phyloP scores from a whole-genome alignment of 306 rosid species.

The Prunus mume region DNA sequence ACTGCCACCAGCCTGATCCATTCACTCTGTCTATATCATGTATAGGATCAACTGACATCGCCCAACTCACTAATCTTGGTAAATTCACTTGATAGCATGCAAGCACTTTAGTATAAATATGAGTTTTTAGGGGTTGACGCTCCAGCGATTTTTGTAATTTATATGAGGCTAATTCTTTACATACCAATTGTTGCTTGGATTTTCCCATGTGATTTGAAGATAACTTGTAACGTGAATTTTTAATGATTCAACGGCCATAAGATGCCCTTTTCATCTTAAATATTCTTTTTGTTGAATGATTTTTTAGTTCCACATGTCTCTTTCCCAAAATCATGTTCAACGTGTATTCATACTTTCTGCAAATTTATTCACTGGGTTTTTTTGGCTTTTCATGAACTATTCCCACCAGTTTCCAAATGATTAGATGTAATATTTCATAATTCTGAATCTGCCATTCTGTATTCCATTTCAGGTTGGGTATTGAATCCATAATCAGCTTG shows the following conservation, averaged over 20 bases:
- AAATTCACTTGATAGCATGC: constrained; percentile 31
- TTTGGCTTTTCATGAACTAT: constrained; percentile 2
- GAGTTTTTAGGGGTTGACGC: not conserved
- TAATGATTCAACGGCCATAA: not conserved
- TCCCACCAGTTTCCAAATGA: not conserved
- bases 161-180: constrained; percentile 7
- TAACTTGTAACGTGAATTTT: constrained; percentile 7
- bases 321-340: not conserved
- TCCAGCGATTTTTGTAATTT: constrained; percentile 17
- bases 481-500: constrained; percentile 17
- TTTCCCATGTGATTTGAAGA: constrained; percentile 5
- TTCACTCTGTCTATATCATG: constrained; percentile 36
- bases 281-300: not conserved
- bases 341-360: not conserved
- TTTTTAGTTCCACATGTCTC: not conserved
- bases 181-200: constrained; percentile 18
- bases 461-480: constrained; percentile 32
- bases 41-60: constrained; percentile 51
- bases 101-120: constrained; percentile 6
- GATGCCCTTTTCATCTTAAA: not conserved
- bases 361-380: not conserved
- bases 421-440: not conserved
- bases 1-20: constrained; percentile 74
- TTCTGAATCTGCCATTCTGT: not conserved
- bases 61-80: constrained; percentile 53